Evolutionary conservation across 2,329 filamentous ascomycete genomes (phyloP), one percentile per base, ranked within the genome.

Genomic region (Ascomycota sp.): DNA sequence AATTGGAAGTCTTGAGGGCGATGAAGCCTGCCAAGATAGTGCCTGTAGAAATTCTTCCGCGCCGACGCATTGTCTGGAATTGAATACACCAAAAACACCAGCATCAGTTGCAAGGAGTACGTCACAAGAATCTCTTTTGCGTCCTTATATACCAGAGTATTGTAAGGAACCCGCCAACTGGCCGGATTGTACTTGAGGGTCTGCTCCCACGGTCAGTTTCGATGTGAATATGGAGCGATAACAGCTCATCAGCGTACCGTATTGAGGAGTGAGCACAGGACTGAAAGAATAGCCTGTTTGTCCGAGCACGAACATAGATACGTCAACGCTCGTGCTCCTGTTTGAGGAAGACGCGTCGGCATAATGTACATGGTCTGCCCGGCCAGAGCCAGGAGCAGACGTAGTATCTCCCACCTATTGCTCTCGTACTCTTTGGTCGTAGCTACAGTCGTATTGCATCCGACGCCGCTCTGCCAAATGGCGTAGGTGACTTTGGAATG

Each of bases 381-480:
- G 9, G 81, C 72, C 40, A 98, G 56, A 0, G 83, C 83, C 41
- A 98, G 62, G 29, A 98, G 66, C 37, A 98, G 61, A 16, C 86
- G 72, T 45, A 95, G 55, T 25, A 93, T 76, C 55, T 98, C 89
- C 42, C 78, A 83, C 38, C 89, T 72, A 53, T 93, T 93, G 57
- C 68, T 91, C 57, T 98, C 89, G 37, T 81, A 76, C 46, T 95
- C 84, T 52, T 82, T 92, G 34, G 76, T 93, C 4, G 83, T 86
- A 8, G 76, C 76, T 44, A 91, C 73, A 6, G 83, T 72, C 11
- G 78, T 80, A 52, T 92, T 92, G 60, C 86, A 95, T 10, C 89
- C 89, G 25, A 98, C 86, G 32, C 89, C 89, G 48, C 81, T 95
- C 57, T 93, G 83, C 89, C 89, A 98, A 50, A 98, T 95, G 35